A percentile compares a stretch with the other conserved stretches of the same genome.
Evolutionary conservation across 1,284 basidiomycete genomes (phyloP).

Genomic region (Neonothopanus nambi): DNA sequence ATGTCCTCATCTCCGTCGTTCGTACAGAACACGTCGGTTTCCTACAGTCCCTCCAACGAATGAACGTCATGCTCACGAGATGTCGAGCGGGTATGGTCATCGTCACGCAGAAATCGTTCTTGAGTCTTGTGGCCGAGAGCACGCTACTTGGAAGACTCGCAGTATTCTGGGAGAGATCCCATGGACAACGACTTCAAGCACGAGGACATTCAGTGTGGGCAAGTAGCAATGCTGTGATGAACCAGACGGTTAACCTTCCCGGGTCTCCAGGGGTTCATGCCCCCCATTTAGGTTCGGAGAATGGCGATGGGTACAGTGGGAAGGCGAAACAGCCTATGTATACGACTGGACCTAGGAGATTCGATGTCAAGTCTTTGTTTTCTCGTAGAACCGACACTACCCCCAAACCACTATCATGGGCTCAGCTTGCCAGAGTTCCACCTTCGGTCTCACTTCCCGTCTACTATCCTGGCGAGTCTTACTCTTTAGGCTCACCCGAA

Average conservation of each 20-base stretch:
- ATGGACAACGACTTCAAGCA: too few relatives aligned
- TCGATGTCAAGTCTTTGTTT: neutral
- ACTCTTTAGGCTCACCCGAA: too few relatives aligned
- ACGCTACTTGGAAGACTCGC: conserved; percentile 38
- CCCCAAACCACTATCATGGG: neutral
- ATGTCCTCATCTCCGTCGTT: conserved; percentile 44
- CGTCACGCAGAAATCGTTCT: conserved; percentile 37
- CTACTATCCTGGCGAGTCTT: too few relatives aligned
- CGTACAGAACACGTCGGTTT: conserved; percentile 43
- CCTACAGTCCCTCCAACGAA: conserved; percentile 36
- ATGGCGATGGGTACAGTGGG: too few relatives aligned
- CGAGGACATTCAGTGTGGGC: conserved; percentile 24
- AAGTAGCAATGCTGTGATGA: conserved; percentile 21
- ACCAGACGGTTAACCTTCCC: conserved; percentile 21
- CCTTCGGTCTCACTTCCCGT: too few relatives aligned
- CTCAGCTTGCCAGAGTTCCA: too few relatives aligned
- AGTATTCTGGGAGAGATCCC: conserved; percentile 20
- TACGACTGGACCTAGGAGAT: neutral
- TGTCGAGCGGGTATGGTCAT: conserved; percentile 45
- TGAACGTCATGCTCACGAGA: conserved; percentile 52
- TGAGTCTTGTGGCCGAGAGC: conserved; percentile 24
- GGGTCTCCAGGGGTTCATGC: conserved; percentile 15
- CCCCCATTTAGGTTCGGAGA: too few relatives aligned
- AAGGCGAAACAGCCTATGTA: too few relatives aligned
- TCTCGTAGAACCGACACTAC: neutral